A percentile compares a stretch with the other conserved stretches of the same genome.
phyloP scores from a whole-genome alignment of 1,284 basidiomycete genomes.

The Sporisorium iseilematis-ciliati region DNA sequence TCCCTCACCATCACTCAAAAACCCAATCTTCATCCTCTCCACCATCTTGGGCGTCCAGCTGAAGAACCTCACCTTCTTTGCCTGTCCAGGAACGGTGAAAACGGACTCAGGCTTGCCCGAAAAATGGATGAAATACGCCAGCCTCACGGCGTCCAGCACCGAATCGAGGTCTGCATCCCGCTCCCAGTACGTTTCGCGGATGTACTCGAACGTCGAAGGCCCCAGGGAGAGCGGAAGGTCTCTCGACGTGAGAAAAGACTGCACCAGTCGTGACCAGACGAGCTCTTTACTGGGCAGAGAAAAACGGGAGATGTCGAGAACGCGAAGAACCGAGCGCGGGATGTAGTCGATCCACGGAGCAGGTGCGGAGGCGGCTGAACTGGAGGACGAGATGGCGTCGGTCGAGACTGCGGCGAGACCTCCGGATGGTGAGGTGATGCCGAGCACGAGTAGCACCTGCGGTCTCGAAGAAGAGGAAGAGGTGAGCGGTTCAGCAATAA shows the following conservation, averaged over 20 bases:
- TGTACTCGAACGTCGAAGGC: constrained; percentile 51
- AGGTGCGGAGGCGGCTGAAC: constrained; percentile 30
- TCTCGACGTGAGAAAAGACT: constrained; percentile 44
- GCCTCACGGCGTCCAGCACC: constrained; percentile 45
- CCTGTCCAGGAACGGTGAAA: constrained; percentile 40
- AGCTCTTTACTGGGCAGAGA: constrained; percentile 49
- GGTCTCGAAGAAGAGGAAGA: constrained; percentile 8
- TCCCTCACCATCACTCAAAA: constrained; percentile 16
- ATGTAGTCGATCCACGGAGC: constrained; percentile 54
- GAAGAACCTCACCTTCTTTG: constrained; percentile 23
- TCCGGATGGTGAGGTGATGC: constrained; percentile 50
- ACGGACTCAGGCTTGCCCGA: constrained; percentile 51
- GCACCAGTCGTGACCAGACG: constrained; percentile 54
- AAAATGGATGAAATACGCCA: constrained; percentile 55
- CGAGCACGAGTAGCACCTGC: constrained; percentile 41
- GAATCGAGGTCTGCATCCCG: constrained; percentile 52
- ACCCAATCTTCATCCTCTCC: constrained; percentile 34
- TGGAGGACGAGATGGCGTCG: constrained; percentile 17
- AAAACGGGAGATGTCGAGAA: constrained; percentile 50
- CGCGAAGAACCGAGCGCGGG: constrained; percentile 38
- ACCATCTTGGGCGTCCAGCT: constrained; percentile 49
- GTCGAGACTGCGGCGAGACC: constrained; percentile 28
- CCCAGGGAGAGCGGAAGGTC: constrained; percentile 44
- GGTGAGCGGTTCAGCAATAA: constrained; percentile 25
- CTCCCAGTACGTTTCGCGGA: constrained; percentile 59